phyloP scores from a whole-genome alignment of 495 filamentous ascomycete species.

The Penicillium steckii region DNA sequence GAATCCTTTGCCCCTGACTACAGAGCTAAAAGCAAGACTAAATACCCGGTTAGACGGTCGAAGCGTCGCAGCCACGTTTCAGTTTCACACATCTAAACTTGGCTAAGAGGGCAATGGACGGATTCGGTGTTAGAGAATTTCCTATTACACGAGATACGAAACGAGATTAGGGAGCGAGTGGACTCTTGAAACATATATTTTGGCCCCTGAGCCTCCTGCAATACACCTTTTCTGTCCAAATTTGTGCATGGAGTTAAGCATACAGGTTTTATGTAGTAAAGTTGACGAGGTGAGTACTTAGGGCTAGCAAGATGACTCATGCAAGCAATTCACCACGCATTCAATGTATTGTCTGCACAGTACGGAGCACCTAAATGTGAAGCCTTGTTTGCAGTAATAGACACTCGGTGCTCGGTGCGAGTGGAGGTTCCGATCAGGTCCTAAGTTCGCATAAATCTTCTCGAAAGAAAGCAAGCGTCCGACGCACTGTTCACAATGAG shows the following conservation, averaged over 20 bases:
- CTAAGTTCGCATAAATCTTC: constrained; percentile 13
- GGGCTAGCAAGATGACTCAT: neutral
- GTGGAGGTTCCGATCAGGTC: neutral
- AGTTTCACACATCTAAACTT: constrained; percentile 4
- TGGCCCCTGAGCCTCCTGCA: neutral
- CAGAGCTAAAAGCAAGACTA: neutral
- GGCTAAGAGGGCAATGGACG: constrained; percentile 8
- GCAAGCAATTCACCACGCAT: neutral
- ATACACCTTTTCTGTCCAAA: neutral
- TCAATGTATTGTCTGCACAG: no score
- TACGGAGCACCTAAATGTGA: no score
- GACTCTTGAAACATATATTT: constrained; percentile 5
- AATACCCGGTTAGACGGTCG: constrained; percentile 12
- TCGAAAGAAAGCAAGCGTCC: constrained; percentile 5
- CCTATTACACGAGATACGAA: neutral
- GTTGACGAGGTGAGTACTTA: neutral
- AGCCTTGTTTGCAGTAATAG: no score
- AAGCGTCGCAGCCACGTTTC: constrained; percentile 29
- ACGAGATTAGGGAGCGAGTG: constrained; percentile 4
- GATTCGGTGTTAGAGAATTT: constrained; percentile 13
- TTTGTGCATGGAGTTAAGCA: no score
- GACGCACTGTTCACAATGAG: constrained; percentile 23
- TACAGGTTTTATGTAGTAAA: no score
- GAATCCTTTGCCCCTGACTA: neutral
- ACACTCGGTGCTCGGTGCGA: constrained; percentile 6